phyloP scores from a whole-genome alignment of 1,139 yeast genomes.

The Pichia kudriavzevii region DNA sequence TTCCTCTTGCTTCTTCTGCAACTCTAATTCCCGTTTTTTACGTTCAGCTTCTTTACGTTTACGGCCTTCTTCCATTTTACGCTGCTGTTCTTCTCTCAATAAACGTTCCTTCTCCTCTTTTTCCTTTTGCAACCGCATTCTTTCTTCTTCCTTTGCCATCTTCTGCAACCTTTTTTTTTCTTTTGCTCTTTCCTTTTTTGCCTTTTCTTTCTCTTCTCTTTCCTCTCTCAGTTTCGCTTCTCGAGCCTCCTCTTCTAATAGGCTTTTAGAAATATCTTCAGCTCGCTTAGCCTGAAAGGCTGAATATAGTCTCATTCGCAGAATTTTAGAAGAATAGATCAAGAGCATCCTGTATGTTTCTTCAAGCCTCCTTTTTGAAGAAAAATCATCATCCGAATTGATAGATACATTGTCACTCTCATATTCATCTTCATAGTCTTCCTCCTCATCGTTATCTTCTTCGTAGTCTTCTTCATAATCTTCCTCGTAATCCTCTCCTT shows the following conservation, averaged over 20 bases:
- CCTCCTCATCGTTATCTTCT: constrained; percentile 30
- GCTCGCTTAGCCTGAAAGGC: constrained; percentile 72
- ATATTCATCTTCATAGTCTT: constrained; percentile 28
- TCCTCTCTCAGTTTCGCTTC: constrained; percentile 65
- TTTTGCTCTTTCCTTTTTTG: constrained; percentile 69
- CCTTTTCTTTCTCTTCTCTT: constrained; percentile 61
- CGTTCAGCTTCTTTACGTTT: constrained; percentile 42
- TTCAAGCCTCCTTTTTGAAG: constrained; percentile 58
- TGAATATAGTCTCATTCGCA: constrained; percentile 61
- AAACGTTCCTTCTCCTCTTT: constrained; percentile 50
- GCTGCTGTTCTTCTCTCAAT: constrained; percentile 45
- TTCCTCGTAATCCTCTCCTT: constrained; percentile 8
- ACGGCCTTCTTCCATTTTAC: constrained; percentile 51
- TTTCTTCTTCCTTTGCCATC: constrained; percentile 71
- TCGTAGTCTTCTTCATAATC: constrained; percentile 18
- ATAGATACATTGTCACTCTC: constrained; percentile 18
- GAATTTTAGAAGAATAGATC: constrained; percentile 64
- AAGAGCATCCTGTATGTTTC: constrained; percentile 75
- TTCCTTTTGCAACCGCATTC: constrained; percentile 52
- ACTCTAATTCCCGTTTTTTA: constrained; percentile 42
- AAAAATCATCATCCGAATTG: constrained; percentile 31
- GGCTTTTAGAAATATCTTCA: constrained; percentile 61
- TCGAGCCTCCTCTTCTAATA: constrained; percentile 73
- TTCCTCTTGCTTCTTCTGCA: constrained; percentile 36
- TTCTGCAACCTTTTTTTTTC: constrained; percentile 69